Base-by-base conservation (phyloP, 345 rosid species). In the Hibiscus mutabilis region DNA sequence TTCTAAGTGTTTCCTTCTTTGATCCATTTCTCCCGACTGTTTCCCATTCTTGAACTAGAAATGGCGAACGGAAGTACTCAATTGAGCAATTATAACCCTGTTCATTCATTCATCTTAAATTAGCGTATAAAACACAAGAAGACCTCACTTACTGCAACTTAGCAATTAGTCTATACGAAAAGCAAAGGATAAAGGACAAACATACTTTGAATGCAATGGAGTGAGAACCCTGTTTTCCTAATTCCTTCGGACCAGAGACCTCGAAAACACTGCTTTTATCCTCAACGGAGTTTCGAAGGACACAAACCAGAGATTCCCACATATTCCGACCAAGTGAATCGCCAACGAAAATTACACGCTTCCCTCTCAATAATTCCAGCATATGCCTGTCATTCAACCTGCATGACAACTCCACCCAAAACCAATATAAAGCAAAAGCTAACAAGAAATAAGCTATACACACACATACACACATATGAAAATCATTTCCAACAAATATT, bases 251-350 rank as follows among this genome's bases (percentile, higher is more conserved):
- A n/a, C 80, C 84, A 0, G 78, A 75, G 75, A 59, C 83, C 29
- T 81, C 83, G 9, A 68, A 79, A 60, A 85, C 82, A n/a, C 68
- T 73, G 60, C 55, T 70, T 31, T 77, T 73, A 63, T 81, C 74
- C 27, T 69, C 29, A 18, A 65, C 73, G 1, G 79, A 47, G 56
- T 73, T 70, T 53, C 40, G 31, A 27, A 81, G 80, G 55, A 80
- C 53, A 62, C 88, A 85, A 37, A 80, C 77, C 8, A 85, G 67
- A 52, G 88, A 82, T 69, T 85, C 84, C 84, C 86, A 85, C 84
- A 85, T 85, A 62, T 85, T 82, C 37, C 84, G 71, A 31, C 76
- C 83, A 5, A 82, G 79, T 27, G 88, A 84, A 78, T 84, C 86
- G 11, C 86, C 88, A 2, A 82, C 71, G 68, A 78, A 82, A 49